These are phyloP conservation scores for Psilocybe cubensis DNA, from an alignment of 768 basidiomycete species.

Conservation along the genomic window DNA sequence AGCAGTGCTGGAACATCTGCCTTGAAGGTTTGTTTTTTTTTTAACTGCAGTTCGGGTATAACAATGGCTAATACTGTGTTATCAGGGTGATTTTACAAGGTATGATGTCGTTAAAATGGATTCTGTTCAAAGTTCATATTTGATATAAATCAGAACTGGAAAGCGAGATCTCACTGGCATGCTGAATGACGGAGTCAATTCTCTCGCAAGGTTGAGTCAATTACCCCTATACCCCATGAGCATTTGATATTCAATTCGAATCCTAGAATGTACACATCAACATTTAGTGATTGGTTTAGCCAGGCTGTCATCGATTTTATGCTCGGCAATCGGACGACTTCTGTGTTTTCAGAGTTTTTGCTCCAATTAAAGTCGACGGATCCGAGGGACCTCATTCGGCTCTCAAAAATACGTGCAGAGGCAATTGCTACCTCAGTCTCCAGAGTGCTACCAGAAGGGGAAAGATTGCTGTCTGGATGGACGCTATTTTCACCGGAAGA, in stretches of 20 bases:
- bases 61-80: background rate
- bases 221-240: background rate
- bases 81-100: slow-evolving; percentile 88
- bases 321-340: slow-evolving; percentile 83
- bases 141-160: slow-evolving; percentile 68
- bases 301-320: slow-evolving; percentile 95
- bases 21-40: slow-evolving; percentile 66
- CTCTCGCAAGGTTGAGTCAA: slow-evolving; percentile 67
- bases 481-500: slow-evolving; percentile 87
- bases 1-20: slow-evolving; percentile 92
- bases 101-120: slow-evolving; percentile 27
- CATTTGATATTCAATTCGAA: background rate
- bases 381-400: slow-evolving; percentile 83
- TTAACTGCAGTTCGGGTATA: background rate
- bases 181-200: slow-evolving; percentile 95
- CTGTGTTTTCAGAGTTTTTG: slow-evolving; percentile 94
- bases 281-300: slow-evolving; percentile 94
- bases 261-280: slow-evolving; percentile 82
- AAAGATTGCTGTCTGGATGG: slow-evolving; percentile 85
- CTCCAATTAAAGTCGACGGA: slow-evolving; percentile 90
- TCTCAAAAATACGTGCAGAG: slow-evolving; percentile 89
- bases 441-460: slow-evolving; percentile 74
- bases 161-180: slow-evolving; percentile 91
- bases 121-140: background rate
- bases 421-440: slow-evolving; percentile 90